Base-by-base conservation (phyloP, 345 rosid species). In the Rhodamnia rubescens region DNA sequence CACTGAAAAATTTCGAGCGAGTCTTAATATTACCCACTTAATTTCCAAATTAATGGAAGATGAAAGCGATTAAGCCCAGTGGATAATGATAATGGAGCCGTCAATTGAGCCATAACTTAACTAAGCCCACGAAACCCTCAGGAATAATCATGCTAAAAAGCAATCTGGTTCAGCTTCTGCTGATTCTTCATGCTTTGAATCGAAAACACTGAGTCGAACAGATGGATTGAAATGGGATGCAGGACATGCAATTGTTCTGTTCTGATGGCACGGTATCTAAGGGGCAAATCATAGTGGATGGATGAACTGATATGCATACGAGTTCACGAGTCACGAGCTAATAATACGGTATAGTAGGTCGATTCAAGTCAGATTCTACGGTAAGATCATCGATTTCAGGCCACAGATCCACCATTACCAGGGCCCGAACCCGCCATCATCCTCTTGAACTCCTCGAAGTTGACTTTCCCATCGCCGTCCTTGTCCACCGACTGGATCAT, bases 361-460 rank as follows among this genome's bases (percentile, higher is more conserved):
- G 78, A 69, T 69, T 69, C 22, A 69, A 61, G 6, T 2, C 44
- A 16, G 75, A 64, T 16, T 32, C 44, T 29, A 64, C 75, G 44
- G 78, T 20, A 5, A 69, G 16, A 18, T 69, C 78, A 32, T 32
- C 44, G 20, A 18, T 36, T 32, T 69, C 78, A 18, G 78, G 78
- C 47, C 78, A 32, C 78, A 69, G 24, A 69, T 69, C 47, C 24
- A 69, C 78, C 78, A 5, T 69, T 32, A 32, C 78, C 78, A 69
- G 78, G 13, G 4, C 18, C 32, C 6, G 78, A 32, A 56, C 24
- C 16, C 21, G 85, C n/a, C 93, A 91, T 91, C 93, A 91, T 88
- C 88, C 85, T 84, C 90, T 87, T 58, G 83, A 91, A 91, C 89
- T 91, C 93, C 83, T 80, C 85, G 86, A 89, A 91, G 85, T 90